These are phyloP conservation scores for Arbutus unedo DNA, from an alignment of 148 eudicot genomes.

Conservation along the genomic window DNA sequence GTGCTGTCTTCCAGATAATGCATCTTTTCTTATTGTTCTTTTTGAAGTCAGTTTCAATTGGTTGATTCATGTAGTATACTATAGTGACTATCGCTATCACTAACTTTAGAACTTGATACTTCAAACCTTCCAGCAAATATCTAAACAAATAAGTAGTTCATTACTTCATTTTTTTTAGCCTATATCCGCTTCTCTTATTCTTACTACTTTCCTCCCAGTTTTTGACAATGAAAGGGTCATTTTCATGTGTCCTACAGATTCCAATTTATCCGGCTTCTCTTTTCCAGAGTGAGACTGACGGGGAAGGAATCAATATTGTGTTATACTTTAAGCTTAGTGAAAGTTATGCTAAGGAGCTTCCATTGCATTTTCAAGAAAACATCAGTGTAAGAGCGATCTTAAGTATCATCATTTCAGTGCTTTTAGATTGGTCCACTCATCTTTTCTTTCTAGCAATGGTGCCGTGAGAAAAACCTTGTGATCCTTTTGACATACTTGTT, in stretches of 20 bases:
- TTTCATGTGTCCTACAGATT: conserved; percentile 45
- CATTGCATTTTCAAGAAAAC: conserved; percentile 70
- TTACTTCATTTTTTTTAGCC: neutral
- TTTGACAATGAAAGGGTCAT: neutral
- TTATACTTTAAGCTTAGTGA: conserved; percentile 84
- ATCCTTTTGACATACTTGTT: neutral
- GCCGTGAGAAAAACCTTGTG: neutral
- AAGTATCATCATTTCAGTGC: neutral
- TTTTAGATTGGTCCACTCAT: neutral
- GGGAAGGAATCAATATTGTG: conserved; percentile 86
- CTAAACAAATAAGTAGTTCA: neutral
- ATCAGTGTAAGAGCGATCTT: conserved; percentile 52
- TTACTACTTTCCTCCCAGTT: conserved; percentile 5
- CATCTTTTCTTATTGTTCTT: neutral
- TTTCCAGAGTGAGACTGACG: conserved; percentile 80
- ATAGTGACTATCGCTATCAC: neutral
- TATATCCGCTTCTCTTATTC: neutral
- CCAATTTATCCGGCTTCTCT: conserved; percentile 80
- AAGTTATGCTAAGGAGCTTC: conserved; percentile 64
- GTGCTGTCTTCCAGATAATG: neutral
- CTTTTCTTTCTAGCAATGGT: neutral
- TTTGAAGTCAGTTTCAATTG: neutral
- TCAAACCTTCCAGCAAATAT: neutral
- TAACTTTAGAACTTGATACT: neutral
- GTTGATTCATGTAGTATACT: neutral